Evolutionary conservation across 768 basidiomycete genomes (phyloP), one percentile per base, ranked within the genome.

Genomic region (Lanmaoa pseudosensibilis): DNA sequence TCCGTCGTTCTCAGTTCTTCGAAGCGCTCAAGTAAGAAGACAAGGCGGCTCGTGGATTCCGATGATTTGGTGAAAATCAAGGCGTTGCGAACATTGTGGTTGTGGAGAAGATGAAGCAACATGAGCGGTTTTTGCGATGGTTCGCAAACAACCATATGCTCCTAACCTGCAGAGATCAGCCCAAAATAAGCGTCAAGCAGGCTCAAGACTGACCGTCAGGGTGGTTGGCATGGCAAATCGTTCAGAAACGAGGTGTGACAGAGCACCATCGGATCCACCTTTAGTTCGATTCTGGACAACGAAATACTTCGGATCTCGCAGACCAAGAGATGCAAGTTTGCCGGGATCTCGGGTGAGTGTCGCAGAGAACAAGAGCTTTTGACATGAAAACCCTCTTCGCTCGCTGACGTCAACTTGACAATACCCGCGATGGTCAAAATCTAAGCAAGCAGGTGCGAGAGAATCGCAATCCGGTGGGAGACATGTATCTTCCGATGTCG

Each of bases 51-150:
- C 0, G 94, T 91, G 0, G 92, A 93, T 68, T 98, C 95, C 5
- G 95, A 88, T 0, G 90, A 93, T 74, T 98, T 98, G n/a, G 96
- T 97, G 75, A 99, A 99, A 32, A 97, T 87, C 34, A 99, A 78
- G 0, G 88, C 90, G 56, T 90, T 89, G 10, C 72, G 77, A 21
- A 94, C 78, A 9, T 76, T 65, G 46, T 75, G 78, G 9, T 75
- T 68, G 65, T 89, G 86, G 3, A 97, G 78, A 49, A 99, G 86
- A 66, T 98, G 80, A 72, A 97, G 89, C 52, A 99, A 83, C 63
- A 92, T 78, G 10, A 98, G 80, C 2, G 96, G 95, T 70, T 99
- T 99, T 61, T 87, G 78, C 0, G 85, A 78, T 1, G 93, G 74
- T 48, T 88, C 83, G 59, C 87, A 87, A 48, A 95, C 81, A 48